phyloP scores from a whole-genome alignment of 1,284 basidiomycete species.

The Fomitopsis pinicola region DNA sequence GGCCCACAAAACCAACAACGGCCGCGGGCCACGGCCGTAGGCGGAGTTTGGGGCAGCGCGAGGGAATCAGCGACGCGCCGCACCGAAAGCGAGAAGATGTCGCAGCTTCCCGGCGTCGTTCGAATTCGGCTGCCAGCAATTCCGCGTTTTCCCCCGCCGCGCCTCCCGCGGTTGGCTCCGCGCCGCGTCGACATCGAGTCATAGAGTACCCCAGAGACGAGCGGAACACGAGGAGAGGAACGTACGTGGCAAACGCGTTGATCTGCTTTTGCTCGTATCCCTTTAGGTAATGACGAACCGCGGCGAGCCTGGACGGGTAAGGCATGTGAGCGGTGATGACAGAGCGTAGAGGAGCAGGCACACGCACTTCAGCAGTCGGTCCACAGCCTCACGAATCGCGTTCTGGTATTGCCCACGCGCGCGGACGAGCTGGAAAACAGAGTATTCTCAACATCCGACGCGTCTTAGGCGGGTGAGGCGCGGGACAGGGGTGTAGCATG shows the following conservation, averaged over 20 bases:
- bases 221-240: conserved; percentile 17
- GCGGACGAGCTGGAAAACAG: conserved; percentile 47
- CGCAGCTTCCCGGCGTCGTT: neutral
- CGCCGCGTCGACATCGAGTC: conserved; percentile 20
- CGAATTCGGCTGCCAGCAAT: neutral
- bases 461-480: conserved; percentile 5
- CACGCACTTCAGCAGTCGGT: conserved; percentile 68
- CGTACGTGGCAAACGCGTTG: conserved; percentile 84
- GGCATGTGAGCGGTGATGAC: conserved; percentile 13
- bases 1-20: neutral
- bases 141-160: neutral
- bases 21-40: neutral
- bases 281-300: conserved; percentile 72
- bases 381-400: conserved; percentile 62
- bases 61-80: neutral
- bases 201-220: conserved; percentile 12
- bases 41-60: neutral
- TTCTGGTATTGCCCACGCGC: conserved; percentile 49
- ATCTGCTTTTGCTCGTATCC: conserved; percentile 73
- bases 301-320: conserved; percentile 46
- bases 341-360: conserved; percentile 14
- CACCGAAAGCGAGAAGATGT: neutral
- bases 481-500: conserved; percentile 14
- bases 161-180: conserved; percentile 14
- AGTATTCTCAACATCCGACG: conserved; percentile 3